Base-by-base conservation (phyloP, 768 basidiomycete species). In the Multifurca ochricompacta region DNA sequence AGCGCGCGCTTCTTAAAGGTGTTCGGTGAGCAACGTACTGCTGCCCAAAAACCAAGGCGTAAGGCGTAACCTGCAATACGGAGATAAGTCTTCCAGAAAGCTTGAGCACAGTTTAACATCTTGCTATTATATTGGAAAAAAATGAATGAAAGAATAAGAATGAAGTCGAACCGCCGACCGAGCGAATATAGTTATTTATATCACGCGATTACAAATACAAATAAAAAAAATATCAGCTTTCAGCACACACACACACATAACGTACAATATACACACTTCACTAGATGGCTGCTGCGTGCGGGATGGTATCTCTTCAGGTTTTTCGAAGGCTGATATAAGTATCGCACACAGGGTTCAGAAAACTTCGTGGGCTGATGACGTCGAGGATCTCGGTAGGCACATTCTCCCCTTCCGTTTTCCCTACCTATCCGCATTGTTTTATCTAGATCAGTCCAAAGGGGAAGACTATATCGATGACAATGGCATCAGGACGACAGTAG, bases 401-500 rank as follows among this genome's bases (percentile, higher is more conserved):
- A 35, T n/a, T 30, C 35, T 49, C 8, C 2, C 31, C 2, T n/a
- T 23, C 28, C 18, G 18, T 7, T 40, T 40, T 47, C 19, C 28
- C 37, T 30, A 28, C 30, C 16, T 30, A 14, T 28, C 18, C 34
- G 36, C 21, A 59, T 18, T 27, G 4, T 40, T n/a, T n/a, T 60
- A 30, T 21, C 27, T 54, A 74, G 75, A 80, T 64, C 73, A 71
- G 53, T 77, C 71, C 62, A 82, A 76, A 75, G 71, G 71, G 60
- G 78, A 86, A 62, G 87, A 91, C 63, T 85, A 76, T 54, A 74
- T 86, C 40, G 88, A 92, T 61, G 86, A 88, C 57, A 87, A 93
- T 61, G 95, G 95, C 1, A 47, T 53, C 32, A 43, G 52, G 21
- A 53, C 52, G 16, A 53, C 27, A n/a, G 44, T 53, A 45, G 52